Conservation (phyloP, 176 grass and related monocot genomes). For the Chloris gayana region DNA sequence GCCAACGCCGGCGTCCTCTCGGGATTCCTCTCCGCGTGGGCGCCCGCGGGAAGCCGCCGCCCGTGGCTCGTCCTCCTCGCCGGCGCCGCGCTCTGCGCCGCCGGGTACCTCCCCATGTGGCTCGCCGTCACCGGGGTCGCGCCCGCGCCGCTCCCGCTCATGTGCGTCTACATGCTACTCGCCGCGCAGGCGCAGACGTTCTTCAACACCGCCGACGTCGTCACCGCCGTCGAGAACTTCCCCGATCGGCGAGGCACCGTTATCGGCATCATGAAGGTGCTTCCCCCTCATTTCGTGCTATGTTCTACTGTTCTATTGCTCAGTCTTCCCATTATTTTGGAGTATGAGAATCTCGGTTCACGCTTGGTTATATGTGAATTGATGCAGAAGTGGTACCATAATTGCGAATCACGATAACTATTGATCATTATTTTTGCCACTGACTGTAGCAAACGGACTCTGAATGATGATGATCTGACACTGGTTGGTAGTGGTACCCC, state of each 20-base stretch:
- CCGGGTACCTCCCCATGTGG: conserved; percentile 80
- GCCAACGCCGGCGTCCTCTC: conserved; percentile 88
- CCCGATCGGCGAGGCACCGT: conserved; percentile 76
- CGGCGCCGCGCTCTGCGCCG: conserved; percentile 62
- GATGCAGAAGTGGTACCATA: neutral
- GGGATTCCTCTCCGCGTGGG: conserved; percentile 68
- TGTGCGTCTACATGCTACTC: conserved; percentile 86
- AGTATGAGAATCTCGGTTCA: neutral
- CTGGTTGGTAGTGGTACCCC: neutral
- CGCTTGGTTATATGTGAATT: neutral
- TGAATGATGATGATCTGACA: neutral
- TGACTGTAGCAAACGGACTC: neutral
- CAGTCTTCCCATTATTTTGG: neutral
- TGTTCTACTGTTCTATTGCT: neutral
- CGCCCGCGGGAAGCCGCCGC: conserved; percentile 9
- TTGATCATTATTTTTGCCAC: neutral
- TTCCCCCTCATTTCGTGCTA: neutral
- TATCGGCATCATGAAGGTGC: conserved; percentile 97
- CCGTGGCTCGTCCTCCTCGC: conserved; percentile 67
- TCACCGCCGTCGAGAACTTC: conserved; percentile 88
- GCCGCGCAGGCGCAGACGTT: conserved; percentile 95
- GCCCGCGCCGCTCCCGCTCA: conserved; percentile 46
- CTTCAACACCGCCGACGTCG: conserved; percentile 79
- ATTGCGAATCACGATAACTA: neutral
- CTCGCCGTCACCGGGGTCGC: conserved; percentile 61